Evolutionary conservation across 164 flowering plant genomes (phyloP).

Genomic region (Santalum album): DNA sequence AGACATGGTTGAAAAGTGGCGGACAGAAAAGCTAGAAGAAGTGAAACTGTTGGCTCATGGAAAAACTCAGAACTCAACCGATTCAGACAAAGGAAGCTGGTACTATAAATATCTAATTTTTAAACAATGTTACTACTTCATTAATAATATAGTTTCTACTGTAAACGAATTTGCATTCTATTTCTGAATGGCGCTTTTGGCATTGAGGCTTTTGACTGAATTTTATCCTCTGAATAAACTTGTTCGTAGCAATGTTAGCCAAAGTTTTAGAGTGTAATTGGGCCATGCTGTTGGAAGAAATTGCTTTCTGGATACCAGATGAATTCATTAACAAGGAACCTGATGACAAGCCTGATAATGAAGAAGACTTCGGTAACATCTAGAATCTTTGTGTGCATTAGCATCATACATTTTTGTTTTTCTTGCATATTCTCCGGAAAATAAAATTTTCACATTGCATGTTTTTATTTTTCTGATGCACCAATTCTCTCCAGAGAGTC

Average conservation of each 20-base stretch:
- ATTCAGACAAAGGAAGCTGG: constrained; percentile 53
- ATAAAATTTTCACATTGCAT: no score
- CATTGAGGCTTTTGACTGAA: neutral
- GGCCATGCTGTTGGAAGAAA: constrained; percentile 52
- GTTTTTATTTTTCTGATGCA: neutral
- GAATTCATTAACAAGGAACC: constrained; percentile 49
- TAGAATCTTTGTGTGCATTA: no score
- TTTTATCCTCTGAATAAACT: neutral
- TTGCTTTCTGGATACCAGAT: constrained; percentile 85
- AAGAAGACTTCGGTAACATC: constrained; percentile 61
- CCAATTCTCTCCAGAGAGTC: constrained; percentile 36
- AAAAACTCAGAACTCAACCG: constrained; percentile 25
- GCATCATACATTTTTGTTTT: no score
- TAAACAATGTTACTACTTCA: no score
- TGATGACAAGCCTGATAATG: constrained; percentile 64
- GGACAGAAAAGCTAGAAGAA: constrained; percentile 57
- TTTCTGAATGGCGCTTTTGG: neutral
- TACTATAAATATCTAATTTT: constrained; percentile 22
- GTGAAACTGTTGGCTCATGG: constrained; percentile 27
- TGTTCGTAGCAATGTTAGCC: constrained; percentile 42
- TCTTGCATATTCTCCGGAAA: no score
- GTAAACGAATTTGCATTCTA: no score
- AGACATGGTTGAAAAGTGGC: constrained; percentile 83
- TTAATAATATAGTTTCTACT: no score
- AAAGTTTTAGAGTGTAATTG: constrained; percentile 63